phyloP scores from a whole-genome alignment of 495 filamentous ascomycete species.

The Arthonia radiata region DNA sequence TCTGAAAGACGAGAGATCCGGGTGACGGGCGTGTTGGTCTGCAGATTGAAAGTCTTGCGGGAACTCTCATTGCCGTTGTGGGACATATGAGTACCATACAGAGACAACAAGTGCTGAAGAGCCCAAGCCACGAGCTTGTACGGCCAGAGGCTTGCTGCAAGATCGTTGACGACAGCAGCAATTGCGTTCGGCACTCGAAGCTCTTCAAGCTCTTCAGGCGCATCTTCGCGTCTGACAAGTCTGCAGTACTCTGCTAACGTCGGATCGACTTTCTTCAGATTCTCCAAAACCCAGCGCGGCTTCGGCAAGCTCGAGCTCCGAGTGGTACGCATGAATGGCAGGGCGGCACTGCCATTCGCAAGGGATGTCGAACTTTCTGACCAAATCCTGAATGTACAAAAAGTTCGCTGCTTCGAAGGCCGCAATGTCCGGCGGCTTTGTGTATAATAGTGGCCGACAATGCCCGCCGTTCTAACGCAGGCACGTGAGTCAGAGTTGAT shows the following conservation, averaged over 20 bases:
- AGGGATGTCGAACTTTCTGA: conserved; percentile 25
- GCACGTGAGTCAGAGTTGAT: neutral
- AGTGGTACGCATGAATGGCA: conserved; percentile 29
- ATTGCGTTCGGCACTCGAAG: conserved; percentile 17
- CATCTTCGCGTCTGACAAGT: conserved; percentile 8
- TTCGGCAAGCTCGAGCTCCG: conserved; percentile 19
- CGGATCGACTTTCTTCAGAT: conserved; percentile 22
- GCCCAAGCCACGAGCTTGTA: conserved; percentile 53
- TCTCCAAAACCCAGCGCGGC: conserved; percentile 15
- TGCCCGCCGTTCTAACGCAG: conserved; percentile 41
- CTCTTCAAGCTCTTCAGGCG: conserved; percentile 8
- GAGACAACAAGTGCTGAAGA: conserved; percentile 31
- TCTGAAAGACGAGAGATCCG: conserved; percentile 10
- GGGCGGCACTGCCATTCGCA: conserved; percentile 33
- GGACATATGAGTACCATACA: too few relatives aligned
- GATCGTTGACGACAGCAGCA: conserved; percentile 17
- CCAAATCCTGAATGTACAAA: conserved; percentile 22
- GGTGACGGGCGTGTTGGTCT: conserved; percentile 46
- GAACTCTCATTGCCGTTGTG: conserved; percentile 9
- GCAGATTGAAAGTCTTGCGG: conserved; percentile 52
- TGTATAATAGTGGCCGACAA: conserved; percentile 38
- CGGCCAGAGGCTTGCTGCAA: conserved; percentile 39
- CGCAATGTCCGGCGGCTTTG: conserved; percentile 22
- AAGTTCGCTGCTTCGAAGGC: conserved; percentile 40
- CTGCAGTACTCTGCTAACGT: conserved; percentile 20